Evolutionary conservation across 768 basidiomycete species (phyloP).

Genomic region (Mycena filopes): DNA sequence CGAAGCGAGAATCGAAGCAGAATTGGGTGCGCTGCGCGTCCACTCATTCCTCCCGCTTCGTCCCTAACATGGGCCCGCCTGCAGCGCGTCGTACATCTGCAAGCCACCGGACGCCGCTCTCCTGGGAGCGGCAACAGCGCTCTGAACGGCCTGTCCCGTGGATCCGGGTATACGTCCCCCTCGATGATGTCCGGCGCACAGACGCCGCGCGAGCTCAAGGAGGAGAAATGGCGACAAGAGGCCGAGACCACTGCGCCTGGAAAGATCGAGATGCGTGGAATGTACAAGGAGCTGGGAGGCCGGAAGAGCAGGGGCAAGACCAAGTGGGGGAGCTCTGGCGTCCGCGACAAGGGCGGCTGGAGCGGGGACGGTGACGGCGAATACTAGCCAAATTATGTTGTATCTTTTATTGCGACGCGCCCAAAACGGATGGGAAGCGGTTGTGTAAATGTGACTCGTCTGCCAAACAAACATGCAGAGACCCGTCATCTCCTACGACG

Average conservation of each 20-base stretch:
- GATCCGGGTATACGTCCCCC: slow-evolving; percentile 63
- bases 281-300: slow-evolving; percentile 92
- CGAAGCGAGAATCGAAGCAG: slow-evolving; percentile 92
- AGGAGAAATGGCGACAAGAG: slow-evolving; percentile 77
- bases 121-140: slow-evolving; percentile 45
- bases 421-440: slow-evolving; percentile 13
- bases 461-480: slow-evolving; percentile 44
- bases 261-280: slow-evolving; percentile 88
- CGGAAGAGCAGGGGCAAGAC: slow-evolving; percentile 81
- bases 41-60: slow-evolving; percentile 15
- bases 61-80: slow-evolving; percentile 14
- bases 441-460: slow-evolving; percentile 16
- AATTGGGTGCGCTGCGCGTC: slow-evolving; percentile 71
- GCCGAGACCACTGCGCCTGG: slow-evolving; percentile 67
- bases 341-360: slow-evolving; percentile 87
- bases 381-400: background rate
- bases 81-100: slow-evolving; percentile 65
- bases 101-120: slow-evolving; percentile 53
- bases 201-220: slow-evolving; percentile 81
- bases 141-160: slow-evolving; percentile 45
- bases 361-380: slow-evolving; percentile 41
- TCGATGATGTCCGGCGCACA: slow-evolving; percentile 68
- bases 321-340: slow-evolving; percentile 70
- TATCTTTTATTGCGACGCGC: slow-evolving; percentile 15
- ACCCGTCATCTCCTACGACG: slow-evolving; percentile 70